Percentiles rank a stretch among this genome's conserved stretches.
These are phyloP conservation scores for Aspergillus sclerotialis DNA, from an alignment of 2,329 filamentous ascomycete species.

Conservation along the genomic window DNA sequence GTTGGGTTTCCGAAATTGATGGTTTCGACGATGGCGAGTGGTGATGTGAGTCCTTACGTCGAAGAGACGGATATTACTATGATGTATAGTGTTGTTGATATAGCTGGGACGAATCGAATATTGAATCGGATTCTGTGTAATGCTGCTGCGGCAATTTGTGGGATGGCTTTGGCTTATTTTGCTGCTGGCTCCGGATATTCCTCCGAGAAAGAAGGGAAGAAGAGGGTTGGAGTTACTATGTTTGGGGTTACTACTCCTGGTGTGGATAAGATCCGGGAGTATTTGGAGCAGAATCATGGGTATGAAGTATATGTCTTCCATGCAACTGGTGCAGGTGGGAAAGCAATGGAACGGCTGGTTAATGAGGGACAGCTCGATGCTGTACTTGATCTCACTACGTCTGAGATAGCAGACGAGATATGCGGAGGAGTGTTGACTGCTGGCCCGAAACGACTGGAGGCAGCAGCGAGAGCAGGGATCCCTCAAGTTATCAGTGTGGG, in stretches of 20 bases:
- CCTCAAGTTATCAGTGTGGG: conserved; percentile 52
- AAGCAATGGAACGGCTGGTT: conserved; percentile 61
- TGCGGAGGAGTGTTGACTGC: conserved; percentile 59
- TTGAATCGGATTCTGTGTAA: conserved; percentile 54
- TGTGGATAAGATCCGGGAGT: conserved; percentile 48
- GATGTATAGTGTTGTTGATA: conserved; percentile 66
- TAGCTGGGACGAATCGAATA: conserved; percentile 58
- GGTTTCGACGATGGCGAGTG: conserved; percentile 62
- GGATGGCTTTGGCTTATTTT: conserved; percentile 47
- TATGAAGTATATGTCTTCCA: conserved; percentile 62
- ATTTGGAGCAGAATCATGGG: conserved; percentile 39
- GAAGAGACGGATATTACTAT: conserved; percentile 63
- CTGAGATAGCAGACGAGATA: conserved; percentile 59
- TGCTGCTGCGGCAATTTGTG: conserved; percentile 54
- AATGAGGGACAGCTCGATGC: conserved; percentile 54
- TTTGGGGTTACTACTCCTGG: conserved; percentile 67
- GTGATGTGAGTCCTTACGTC: conserved; percentile 58
- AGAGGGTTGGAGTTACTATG: conserved; percentile 61
- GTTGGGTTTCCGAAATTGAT: conserved; percentile 65
- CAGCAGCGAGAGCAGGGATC: conserved; percentile 51
- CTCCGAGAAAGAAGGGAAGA: conserved; percentile 22
- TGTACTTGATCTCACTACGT: conserved; percentile 64
- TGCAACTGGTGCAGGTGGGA: conserved; percentile 61
- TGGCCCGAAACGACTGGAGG: conserved; percentile 49
- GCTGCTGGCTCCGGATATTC: not conserved